Percentiles rank a stretch among this genome's conserved stretches.
These are phyloP conservation scores for Taxillus chinensis DNA, from an alignment of 164 flowering plant genomes.

Conservation along the genomic window DNA sequence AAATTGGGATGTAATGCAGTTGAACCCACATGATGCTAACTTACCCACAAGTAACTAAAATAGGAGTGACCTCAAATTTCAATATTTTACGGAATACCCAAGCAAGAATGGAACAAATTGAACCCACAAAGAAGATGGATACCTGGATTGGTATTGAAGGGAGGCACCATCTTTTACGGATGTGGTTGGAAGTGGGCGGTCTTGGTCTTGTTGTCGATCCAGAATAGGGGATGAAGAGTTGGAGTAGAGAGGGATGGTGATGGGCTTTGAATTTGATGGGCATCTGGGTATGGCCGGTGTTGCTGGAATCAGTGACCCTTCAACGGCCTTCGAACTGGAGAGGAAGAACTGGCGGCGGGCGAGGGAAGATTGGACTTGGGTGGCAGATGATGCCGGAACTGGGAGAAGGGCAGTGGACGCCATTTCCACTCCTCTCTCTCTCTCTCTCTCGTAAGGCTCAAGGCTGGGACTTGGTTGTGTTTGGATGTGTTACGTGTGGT, in stretches of 20 bases:
- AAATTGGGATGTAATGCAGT: too few relatives aligned
- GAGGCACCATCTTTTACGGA: neutral
- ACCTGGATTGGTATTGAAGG: neutral
- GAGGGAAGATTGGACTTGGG: neutral
- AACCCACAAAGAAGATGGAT: neutral
- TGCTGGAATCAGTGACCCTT: neutral
- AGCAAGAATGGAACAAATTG: neutral
- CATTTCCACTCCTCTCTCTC: neutral
- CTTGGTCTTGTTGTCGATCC: too few relatives aligned
- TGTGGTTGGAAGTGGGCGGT: too few relatives aligned
- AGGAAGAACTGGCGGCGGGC: neutral
- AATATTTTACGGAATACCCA: too few relatives aligned
- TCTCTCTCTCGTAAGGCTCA: too few relatives aligned
- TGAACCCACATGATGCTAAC: too few relatives aligned
- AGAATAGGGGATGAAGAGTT: neutral
- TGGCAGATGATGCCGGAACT: neutral
- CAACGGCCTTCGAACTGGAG: neutral
- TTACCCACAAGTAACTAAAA: too few relatives aligned
- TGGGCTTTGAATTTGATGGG: neutral
- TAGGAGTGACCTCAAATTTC: too few relatives aligned
- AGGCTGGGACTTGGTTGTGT: too few relatives aligned
- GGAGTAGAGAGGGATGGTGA: neutral
- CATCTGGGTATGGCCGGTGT: too few relatives aligned
- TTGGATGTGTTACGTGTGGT: too few relatives aligned
- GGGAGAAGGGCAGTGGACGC: neutral